Evolutionary conservation across 345 rosid species (phyloP), one percentile per base, ranked within the genome.

Genomic region (Acer yangbiense): DNA sequence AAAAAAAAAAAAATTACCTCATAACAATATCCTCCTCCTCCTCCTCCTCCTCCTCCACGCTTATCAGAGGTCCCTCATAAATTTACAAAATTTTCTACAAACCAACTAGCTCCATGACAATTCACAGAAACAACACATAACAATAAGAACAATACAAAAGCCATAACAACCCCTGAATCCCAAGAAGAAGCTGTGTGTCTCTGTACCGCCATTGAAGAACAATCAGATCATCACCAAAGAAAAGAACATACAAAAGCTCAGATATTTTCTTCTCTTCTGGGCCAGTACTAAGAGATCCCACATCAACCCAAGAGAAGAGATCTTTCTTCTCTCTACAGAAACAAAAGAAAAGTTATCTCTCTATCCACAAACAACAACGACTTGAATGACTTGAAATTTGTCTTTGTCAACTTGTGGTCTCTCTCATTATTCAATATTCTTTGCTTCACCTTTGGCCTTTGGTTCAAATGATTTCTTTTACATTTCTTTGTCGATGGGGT

Each of bases 321-420:
- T 75, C 84, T 69, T 61, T 67, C 79, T 76, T 67, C 55, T 29
- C 39, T 25, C 57, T 18, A 29, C 57, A 67, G 23, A 11, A 25
- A 79, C 9, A 29, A 63, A 21, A 46, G 9, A 75, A 71, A 74
- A 62, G 58, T 27, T 43, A 17, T 69, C 74, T 63, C n/a, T 52
- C 57, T 52, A n/a, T 52, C 18, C 79, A 64, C 65, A 65, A 79
- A 27, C 29, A 70, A 52, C 68, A 73, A 73, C 9, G 41, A 61
- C 57, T 73, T 73, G 68, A 73, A 80, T 44, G 87, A 82, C 88
- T 82, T 82, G 58, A 79, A 75, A 69, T 78, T 83, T 83, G 91
- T 86, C 89, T 78, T 83, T 83, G 91, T 86, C 91, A 85, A 88
- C 82, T 76, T 84, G 63, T 61, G 86, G 81, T 79, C 85, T 84